These are phyloP conservation scores for Colletotrichum musae DNA, from an alignment of 2,329 filamentous ascomycete genomes.

Conservation along the genomic window DNA sequence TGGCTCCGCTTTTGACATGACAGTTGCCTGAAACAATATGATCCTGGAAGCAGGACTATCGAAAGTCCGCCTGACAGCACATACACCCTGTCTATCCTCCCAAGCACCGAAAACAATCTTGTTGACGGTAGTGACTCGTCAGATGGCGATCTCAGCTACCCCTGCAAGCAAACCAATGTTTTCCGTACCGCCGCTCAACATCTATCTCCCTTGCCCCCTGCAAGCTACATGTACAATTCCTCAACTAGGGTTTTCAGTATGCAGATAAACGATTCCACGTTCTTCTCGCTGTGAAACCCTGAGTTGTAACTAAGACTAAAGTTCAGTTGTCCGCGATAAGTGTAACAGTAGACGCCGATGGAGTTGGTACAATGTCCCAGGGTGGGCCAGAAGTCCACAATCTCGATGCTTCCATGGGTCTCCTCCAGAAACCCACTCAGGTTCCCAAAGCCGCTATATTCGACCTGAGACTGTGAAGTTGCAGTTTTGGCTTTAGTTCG, in stretches of 20 bases:
- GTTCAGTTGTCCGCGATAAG: neutral
- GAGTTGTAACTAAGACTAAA: slow-evolving; percentile 26
- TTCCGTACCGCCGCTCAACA: neutral
- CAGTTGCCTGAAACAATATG: too few relatives aligned
- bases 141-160: neutral
- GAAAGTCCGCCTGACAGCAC: too few relatives aligned
- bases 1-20: too few relatives aligned
- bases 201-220: neutral
- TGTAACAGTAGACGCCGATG: slow-evolving; percentile 15
- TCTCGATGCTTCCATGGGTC: slow-evolving; percentile 1
- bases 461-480: slow-evolving; percentile 4
- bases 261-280: neutral
- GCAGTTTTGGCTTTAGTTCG: neutral
- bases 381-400: slow-evolving; percentile 19
- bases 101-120: too few relatives aligned
- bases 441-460: slow-evolving; percentile 22
- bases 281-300: slow-evolving; percentile 8
- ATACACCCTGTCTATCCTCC: too few relatives aligned
- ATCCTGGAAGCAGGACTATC: too few relatives aligned
- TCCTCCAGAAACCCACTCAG: neutral
- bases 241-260: neutral
- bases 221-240: neutral
- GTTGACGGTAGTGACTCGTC: neutral
- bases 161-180: neutral
- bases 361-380: slow-evolving; percentile 4